phyloP scores from a whole-genome alignment of 805 yeast genomes.

The Teunomyces gatunensis region DNA sequence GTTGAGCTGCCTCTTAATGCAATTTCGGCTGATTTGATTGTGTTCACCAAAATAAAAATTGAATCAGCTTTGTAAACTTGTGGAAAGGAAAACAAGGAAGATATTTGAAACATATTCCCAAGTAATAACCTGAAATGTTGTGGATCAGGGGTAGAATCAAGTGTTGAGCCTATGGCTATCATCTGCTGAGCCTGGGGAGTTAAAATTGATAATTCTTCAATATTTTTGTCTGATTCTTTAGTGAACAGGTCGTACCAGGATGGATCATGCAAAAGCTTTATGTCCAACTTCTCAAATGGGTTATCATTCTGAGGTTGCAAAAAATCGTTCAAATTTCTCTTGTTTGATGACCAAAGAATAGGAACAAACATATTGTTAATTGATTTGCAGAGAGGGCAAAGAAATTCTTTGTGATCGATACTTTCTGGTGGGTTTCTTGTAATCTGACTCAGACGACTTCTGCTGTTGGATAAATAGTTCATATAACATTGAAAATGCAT shows the following conservation, averaged over 20 bases:
- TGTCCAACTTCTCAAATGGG: constrained; percentile 14
- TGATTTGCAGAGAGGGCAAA: constrained; percentile 90
- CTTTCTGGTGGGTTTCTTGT: constrained; percentile 83
- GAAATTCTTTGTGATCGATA: constrained; percentile 63
- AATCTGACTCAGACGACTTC: constrained; percentile 62
- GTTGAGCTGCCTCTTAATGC: constrained; percentile 53
- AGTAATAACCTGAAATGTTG: constrained; percentile 28
- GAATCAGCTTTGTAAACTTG: constrained; percentile 35
- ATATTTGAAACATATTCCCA: constrained; percentile 33
- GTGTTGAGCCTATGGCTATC: constrained; percentile 18
- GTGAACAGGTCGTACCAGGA: constrained; percentile 27
- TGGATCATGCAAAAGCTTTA: constrained; percentile 13
- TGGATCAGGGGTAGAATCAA: constrained; percentile 15
- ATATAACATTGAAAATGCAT: constrained; percentile 81
- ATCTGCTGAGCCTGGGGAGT: constrained; percentile 27
- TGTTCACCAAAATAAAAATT: constrained; percentile 45
- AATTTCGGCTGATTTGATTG: constrained; percentile 65
- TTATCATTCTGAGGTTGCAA: constrained; percentile 12
- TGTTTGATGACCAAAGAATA: constrained; percentile 55
- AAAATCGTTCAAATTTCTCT: constrained; percentile 23
- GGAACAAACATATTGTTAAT: constrained; percentile 84
- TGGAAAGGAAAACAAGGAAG: constrained; percentile 38
- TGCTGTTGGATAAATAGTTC: constrained; percentile 56
- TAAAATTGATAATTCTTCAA: constrained; percentile 23
- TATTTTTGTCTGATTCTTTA: constrained; percentile 17